Evolutionary conservation across 1,284 basidiomycete genomes (phyloP), one percentile per base, ranked within the genome.

Genomic region (Pterulicium gracile): DNA sequence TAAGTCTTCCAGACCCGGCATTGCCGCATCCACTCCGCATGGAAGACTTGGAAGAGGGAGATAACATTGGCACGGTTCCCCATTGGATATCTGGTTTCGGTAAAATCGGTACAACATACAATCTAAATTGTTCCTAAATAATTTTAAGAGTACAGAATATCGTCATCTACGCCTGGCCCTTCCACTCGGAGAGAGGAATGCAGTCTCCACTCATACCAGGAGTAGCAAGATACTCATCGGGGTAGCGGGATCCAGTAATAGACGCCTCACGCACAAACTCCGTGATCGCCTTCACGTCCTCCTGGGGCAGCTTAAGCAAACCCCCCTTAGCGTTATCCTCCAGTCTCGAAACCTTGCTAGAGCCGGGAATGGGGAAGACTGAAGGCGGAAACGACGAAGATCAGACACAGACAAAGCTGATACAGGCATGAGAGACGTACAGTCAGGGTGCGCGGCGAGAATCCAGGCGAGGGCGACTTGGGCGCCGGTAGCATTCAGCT

Each of bases 391-490:
- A 55, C 54, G 2, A 56, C 63, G 5, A 70, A 55, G 27, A 73
- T 53, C 74, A 75, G 78, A 0, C 75, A 74, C 1, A 79, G 60
- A 1, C 64, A 55, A 17, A 76, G 55, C 54, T 77, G n/a, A n/a
- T n/a, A n/a, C n/a, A n/a, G n/a, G n/a, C n/a, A n/a, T n/a, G n/a
- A 46, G 35, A 14, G 27, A 51, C 56, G 23, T 47, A 66, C 59
- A 56, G 39, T 55, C 54, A 2, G 56, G 55, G 45, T 61, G 55
- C 18, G 55, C 54, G 2, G 57, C 63, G 5, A 70, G 55, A 27
- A 73, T 53, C 74, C 75, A 78, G 0, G 75, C 75, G 1, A 79
- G 60, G 1, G 64, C 55, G 18, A 77, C 56, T 54, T 77, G 75
- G 0, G 67, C 62, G 0, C 67, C 49, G 0, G 73, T 70, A 12